Conservation (phyloP, 2,329 filamentous ascomycete species). For the Ceratocystis eucalypticola region DNA sequence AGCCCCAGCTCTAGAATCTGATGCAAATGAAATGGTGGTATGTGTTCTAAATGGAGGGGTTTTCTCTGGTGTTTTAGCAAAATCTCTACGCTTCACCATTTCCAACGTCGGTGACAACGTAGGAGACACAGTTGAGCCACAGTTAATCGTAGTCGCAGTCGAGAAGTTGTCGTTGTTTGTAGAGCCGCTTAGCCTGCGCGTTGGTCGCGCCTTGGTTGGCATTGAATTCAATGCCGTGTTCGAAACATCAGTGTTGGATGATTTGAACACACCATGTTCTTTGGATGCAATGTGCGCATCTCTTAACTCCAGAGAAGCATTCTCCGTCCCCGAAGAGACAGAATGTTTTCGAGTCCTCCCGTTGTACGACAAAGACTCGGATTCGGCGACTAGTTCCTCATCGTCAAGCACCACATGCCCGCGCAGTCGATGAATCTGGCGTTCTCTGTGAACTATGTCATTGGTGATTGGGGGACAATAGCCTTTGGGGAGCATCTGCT, state of each 20-base stretch:
- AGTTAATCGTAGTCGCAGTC: conserved; percentile 38
- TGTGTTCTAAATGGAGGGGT: background rate
- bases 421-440: conserved; percentile 49
- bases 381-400: conserved; percentile 19
- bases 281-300: background rate
- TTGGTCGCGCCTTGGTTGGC: background rate
- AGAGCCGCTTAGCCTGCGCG: background rate
- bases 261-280: background rate
- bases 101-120: background rate
- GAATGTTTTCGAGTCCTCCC: background rate
- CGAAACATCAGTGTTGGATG: background rate
- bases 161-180: conserved; percentile 26
- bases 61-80: background rate
- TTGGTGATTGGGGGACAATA: conserved; percentile 64
- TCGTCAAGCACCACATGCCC: conserved; percentile 37
- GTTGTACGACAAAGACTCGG: background rate
- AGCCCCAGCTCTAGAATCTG: background rate
- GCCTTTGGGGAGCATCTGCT: conserved; percentile 58
- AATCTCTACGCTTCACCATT: background rate
- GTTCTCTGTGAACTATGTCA: conserved; percentile 70
- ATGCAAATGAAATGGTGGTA: conserved; percentile 2
- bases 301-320: background rate
- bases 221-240: background rate
- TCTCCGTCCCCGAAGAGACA: background rate
- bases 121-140: background rate